Percentiles rank a stretch among this genome's conserved stretches.
These are phyloP conservation scores for Pezicula rhizophila DNA, from an alignment of 2,329 filamentous ascomycete genomes.

Conservation along the genomic window DNA sequence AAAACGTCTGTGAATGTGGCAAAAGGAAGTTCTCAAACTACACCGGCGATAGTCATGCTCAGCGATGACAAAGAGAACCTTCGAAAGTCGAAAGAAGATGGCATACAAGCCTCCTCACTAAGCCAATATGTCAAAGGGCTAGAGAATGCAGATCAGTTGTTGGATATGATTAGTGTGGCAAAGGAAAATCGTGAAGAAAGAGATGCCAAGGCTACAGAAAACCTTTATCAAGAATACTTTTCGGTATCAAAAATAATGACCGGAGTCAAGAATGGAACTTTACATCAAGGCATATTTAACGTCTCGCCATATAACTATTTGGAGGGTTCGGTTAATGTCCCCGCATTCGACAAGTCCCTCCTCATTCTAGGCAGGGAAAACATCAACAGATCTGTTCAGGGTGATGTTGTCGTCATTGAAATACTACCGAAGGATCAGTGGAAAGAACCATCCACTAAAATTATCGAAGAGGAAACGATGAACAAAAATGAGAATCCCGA, in stretches of 20 bases:
- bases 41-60: slow-evolving; percentile 83
- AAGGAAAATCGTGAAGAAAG: slow-evolving; percentile 61
- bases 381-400: slow-evolving; percentile 89
- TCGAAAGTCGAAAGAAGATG: slow-evolving; percentile 70
- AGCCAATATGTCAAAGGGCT: slow-evolving; percentile 77
- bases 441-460: slow-evolving; percentile 93
- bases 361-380: slow-evolving; percentile 88
- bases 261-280: slow-evolving; percentile 76
- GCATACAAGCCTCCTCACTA: slow-evolving; percentile 62
- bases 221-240: slow-evolving; percentile 84
- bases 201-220: slow-evolving; percentile 57
- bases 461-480: slow-evolving; percentile 87
- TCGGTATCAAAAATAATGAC: slow-evolving; percentile 91
- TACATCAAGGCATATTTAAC: slow-evolving; percentile 94
- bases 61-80: slow-evolving; percentile 89
- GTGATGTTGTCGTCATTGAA: slow-evolving; percentile 89
- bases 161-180: slow-evolving; percentile 88
- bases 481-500: slow-evolving; percentile 94
- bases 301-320: slow-evolving; percentile 98
- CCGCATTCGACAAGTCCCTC: slow-evolving; percentile 83
- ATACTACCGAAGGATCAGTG: slow-evolving; percentile 90
- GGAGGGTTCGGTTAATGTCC: slow-evolving; percentile 84
- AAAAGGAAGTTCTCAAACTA: slow-evolving; percentile 43
- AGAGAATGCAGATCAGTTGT: slow-evolving; percentile 74
- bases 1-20: slow-evolving; percentile 50